A percentile compares a stretch with the other conserved stretches of the same genome.
Evolutionary conservation across 768 basidiomycete genomes (phyloP).

Genomic region (Boletus subcaerulescens): DNA sequence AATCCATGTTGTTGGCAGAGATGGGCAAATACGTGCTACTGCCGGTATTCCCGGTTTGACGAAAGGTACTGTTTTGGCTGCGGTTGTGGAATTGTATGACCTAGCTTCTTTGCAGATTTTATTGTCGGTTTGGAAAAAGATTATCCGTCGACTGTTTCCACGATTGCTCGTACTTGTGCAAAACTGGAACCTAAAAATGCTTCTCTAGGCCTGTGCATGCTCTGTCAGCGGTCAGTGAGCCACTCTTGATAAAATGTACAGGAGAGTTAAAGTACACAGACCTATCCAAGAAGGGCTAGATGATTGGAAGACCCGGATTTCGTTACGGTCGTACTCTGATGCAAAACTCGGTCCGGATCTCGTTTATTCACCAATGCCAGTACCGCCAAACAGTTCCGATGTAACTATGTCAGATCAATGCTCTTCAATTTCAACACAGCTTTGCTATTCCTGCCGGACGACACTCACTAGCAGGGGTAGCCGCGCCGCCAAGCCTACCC

Average conservation of each 20-base stretch:
- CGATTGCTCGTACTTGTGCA: conserved; percentile 75
- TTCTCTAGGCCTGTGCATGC: conserved; percentile 46
- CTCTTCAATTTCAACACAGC: conserved; percentile 35
- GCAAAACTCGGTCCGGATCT: conserved; percentile 16
- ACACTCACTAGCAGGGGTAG: conserved; percentile 57
- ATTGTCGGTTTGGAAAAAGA: conserved; percentile 77
- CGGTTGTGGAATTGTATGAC: not conserved
- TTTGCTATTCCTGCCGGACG: conserved; percentile 66
- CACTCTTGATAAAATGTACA: not conserved
- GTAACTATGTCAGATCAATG: not conserved
- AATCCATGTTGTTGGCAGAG: conserved; percentile 50
- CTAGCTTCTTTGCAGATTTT: conserved; percentile 50
- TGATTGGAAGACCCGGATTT: conserved; percentile 72
- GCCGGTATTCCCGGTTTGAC: conserved; percentile 67
- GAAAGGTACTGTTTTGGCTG: conserved; percentile 47
- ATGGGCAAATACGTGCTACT: conserved; percentile 42
- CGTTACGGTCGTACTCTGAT: conserved; percentile 52
- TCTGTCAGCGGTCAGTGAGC: conserved; percentile 60
- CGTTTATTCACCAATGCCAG: conserved; percentile 2
- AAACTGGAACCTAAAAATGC: conserved; percentile 69
- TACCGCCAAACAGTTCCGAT: not conserved
- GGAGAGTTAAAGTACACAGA: conserved; percentile 33
- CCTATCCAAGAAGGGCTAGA: conserved; percentile 63
- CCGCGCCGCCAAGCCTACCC: conserved; percentile 32
- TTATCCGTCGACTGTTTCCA: conserved; percentile 84